These are phyloP conservation scores for Radiomyces spectabilis DNA, from an alignment of 192 early-diverging fungal genomes.

Conservation along the genomic window DNA sequence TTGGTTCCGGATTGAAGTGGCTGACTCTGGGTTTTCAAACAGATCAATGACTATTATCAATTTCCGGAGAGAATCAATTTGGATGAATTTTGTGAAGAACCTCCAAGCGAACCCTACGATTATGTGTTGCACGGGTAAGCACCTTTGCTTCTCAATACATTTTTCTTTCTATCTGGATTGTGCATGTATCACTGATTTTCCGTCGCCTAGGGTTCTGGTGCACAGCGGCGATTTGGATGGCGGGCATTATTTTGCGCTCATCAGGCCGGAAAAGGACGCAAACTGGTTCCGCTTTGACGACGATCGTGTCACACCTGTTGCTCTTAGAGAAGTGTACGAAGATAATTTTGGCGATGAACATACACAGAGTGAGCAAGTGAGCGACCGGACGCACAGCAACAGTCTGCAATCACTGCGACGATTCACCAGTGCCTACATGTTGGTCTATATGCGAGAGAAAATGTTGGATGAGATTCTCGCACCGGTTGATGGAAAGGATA, in stretches of 20 bases:
- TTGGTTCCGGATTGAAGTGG: too few relatives aligned
- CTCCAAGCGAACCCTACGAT: neutral
- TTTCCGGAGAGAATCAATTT: constrained; percentile 49
- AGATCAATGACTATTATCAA: constrained; percentile 96
- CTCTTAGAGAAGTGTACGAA: constrained; percentile 78
- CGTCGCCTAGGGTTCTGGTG: constrained; percentile 89
- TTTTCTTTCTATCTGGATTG: neutral
- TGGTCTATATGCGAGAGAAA: constrained; percentile 89
- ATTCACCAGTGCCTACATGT: constrained; percentile 98
- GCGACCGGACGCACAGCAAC: constrained; percentile 22
- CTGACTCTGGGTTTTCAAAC: neutral
- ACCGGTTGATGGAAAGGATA: constrained; percentile 56
- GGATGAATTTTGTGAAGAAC: neutral
- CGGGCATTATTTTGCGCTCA: constrained; percentile 91
- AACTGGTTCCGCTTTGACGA: constrained; percentile 95
- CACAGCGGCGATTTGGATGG: constrained; percentile 90
- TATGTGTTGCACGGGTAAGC: neutral
- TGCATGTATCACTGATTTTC: too few relatives aligned
- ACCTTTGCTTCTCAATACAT: too few relatives aligned
- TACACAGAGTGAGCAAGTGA: too few relatives aligned
- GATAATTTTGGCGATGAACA: constrained; percentile 92
- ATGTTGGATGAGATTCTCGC: constrained; percentile 65
- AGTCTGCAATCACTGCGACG: constrained; percentile 58
- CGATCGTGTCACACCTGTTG: constrained; percentile 80
- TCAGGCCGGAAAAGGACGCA: constrained; percentile 71